phyloP scores from a whole-genome alignment of 2,329 filamentous ascomycete genomes.

The Colletotrichum gloeosporioides region DNA sequence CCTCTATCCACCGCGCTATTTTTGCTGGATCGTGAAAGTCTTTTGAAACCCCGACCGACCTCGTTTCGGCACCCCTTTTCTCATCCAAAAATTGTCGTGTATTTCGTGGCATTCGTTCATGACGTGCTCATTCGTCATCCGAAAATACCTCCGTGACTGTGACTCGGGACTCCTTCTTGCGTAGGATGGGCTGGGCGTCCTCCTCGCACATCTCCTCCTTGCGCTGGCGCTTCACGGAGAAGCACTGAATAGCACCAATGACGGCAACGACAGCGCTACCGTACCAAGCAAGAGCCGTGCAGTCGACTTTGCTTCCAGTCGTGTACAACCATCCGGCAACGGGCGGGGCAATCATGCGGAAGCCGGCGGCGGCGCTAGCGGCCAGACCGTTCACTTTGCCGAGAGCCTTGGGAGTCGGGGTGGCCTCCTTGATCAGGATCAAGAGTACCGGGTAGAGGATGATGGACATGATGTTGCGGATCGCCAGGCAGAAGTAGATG shows the following conservation, averaged over 20 bases:
- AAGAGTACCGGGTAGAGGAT: conserved; percentile 70
- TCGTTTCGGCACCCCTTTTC: not conserved
- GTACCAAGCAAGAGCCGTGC: conserved; percentile 69
- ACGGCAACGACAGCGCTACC: conserved; percentile 62
- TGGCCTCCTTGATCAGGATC: conserved; percentile 72
- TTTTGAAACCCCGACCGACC: not conserved
- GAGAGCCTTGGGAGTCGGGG: conserved; percentile 59
- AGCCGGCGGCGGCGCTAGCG: conserved; percentile 69
- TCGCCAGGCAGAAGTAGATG: conserved; percentile 62
- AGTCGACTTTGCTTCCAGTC: conserved; percentile 62
- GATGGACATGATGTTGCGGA: conserved; percentile 67
- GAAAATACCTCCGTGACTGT: conserved; percentile 14
- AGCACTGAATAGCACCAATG: conserved; percentile 65
- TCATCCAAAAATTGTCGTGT: not conserved
- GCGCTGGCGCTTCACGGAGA: conserved; percentile 48
- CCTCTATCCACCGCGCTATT: conserved; percentile 1
- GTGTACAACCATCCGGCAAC: conserved; percentile 69
- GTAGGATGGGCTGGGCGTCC: not conserved
- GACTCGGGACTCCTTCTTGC: conserved; percentile 15
- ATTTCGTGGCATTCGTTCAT: not conserved
- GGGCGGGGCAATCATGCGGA: conserved; percentile 71
- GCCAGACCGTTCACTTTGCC: conserved; percentile 72
- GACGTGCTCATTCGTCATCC: conserved; percentile 15
- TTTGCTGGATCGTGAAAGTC: conserved; percentile 1
- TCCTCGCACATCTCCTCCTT: conserved; percentile 5